Base-by-base conservation (phyloP, 2,329 filamentous ascomycete genomes). In the Alternaria incomplexa region DNA sequence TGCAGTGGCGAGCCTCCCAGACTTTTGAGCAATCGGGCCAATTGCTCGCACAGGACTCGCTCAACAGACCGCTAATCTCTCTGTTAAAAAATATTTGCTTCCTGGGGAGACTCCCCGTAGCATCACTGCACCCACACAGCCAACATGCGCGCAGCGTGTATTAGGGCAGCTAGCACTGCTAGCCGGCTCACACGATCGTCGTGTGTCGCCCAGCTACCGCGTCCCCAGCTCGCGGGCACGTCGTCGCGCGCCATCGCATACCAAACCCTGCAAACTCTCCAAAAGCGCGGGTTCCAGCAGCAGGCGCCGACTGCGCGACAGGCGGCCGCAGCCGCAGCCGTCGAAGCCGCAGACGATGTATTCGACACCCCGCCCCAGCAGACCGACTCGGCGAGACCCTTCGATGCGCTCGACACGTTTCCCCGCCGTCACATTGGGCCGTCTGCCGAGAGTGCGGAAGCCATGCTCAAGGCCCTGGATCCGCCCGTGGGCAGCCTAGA, bases 381-480 rank as follows among this genome's bases (percentile, higher is more conserved):
- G 56, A 63, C 66, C 22, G 64, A 65, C 25, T 53, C 62, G 12
- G 61, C 69, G 40, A 64, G 56, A 47, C 72, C 76, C 9, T 83
- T 83, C 74, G 79, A 78, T 43, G 79, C 79, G 40, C 82, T 88
- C 61, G 88, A 90, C 75, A 88, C 88, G 44, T 97, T 97, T 75
- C 85, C 91, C 58, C 87, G 91, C 62, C 89, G 95, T 52, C 95
- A 97, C 81, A 97, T 97, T 81, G 94, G 94, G 1, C 93, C 93
- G 4, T 89, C 90, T 55, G 85, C 90, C 32, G 83, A 85, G 47
- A 89, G 92, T 58, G 87, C 89, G 1, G 83, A 89, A 69, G 84
- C 89, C 74, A 97, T 98, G 95, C 88, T 97, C 63, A 87, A 90
- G 72, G 86, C 86, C 1, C 85, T 98, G 44, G 90, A 93, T 62